Evolutionary conservation across 2,329 filamentous ascomycete genomes (phyloP), one percentile per base, ranked within the genome.

Genomic region (Lojkania enalia): DNA sequence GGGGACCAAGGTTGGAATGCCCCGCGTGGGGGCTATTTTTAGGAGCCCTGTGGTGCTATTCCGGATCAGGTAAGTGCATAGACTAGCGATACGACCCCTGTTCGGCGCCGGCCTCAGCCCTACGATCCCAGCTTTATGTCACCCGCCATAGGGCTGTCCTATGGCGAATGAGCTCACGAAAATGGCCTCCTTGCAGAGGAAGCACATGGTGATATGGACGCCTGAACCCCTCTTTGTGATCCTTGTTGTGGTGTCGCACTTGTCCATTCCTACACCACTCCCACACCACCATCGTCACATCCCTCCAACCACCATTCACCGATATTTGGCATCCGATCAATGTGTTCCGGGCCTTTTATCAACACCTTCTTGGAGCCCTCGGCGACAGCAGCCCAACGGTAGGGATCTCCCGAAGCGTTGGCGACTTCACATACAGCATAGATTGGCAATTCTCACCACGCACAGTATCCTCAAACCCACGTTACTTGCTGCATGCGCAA

Each of bases 21-120:
- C 21, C n/a, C 12, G 21, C 39, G 21, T 35, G 35, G 21, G 42
- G 39, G 39, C 59, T 64, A 65, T 64, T 57, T 64, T 64, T 63
- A 58, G 58, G 39, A 48, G 46, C 42, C 19, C 33, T 39, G 50
- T 45, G 43, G 42, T 47, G 46, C 40, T 37, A 45, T 19, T 30
- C 27, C 32, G 13, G 12, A 37, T 40, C 20, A 16, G 30, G 14
- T 3, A 23, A 49, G 46, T 55, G 48, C 55, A 47, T 49, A 52
- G 50, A 50, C 52, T 51, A 35, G 54, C 48, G 37, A 54, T 48
- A 55, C 47, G 50, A 48, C 41, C 42, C n/a, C 44, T 45, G 31
- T 35, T 36, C 35, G 23, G 30, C 31, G 23, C 42, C 54, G 58
- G n/a, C 52, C 60, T 58, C 51, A 57, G 52, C 52, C 52, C 43